Conservation (phyloP, 2,329 filamentous ascomycete species). For the Aspergillus ochraceus region DNA sequence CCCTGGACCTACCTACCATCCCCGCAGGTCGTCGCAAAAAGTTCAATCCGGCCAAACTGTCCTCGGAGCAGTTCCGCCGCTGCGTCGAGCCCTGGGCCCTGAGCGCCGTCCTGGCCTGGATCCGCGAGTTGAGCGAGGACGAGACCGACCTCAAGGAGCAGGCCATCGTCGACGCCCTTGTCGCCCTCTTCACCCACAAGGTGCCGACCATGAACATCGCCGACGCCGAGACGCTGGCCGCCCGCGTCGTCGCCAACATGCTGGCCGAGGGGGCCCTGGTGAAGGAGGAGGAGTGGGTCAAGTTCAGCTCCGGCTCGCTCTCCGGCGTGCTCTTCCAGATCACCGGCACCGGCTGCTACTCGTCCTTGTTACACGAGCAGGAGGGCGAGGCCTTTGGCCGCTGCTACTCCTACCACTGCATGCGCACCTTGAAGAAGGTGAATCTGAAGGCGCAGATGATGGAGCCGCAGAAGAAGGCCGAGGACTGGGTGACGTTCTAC, state of each 20-base stretch:
- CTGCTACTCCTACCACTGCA: constrained; percentile 93
- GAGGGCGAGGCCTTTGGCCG: constrained; percentile 62
- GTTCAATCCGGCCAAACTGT: constrained; percentile 83
- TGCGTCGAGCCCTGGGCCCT: constrained; percentile 92
- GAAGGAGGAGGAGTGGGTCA: constrained; percentile 96
- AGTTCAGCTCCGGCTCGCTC: constrained; percentile 76
- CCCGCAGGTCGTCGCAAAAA: constrained; percentile 76
- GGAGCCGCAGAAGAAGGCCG: constrained; percentile 66
- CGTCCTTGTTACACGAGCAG: constrained; percentile 74
- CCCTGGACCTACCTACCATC: constrained; percentile 81
- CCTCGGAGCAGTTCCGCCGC: constrained; percentile 74
- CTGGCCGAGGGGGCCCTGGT: constrained; percentile 74
- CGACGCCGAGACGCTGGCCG: constrained; percentile 85
- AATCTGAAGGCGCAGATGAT: constrained; percentile 74
- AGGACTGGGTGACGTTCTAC: constrained; percentile 91
- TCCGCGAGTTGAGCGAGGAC: constrained; percentile 85
- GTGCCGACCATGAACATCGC: constrained; percentile 98
- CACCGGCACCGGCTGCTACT: constrained; percentile 88
- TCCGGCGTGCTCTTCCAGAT: constrained; percentile 92
- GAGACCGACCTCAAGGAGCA: constrained; percentile 84
- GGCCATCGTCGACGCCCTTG: constrained; percentile 81
- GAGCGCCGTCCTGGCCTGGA: constrained; percentile 82
- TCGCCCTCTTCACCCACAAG: constrained; percentile 88
- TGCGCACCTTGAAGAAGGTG: constrained; percentile 90
- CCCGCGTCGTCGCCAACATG: constrained; percentile 77